phyloP scores from a whole-genome alignment of 2,329 filamentous ascomycete genomes.

The Calonectria pauciramosa region DNA sequence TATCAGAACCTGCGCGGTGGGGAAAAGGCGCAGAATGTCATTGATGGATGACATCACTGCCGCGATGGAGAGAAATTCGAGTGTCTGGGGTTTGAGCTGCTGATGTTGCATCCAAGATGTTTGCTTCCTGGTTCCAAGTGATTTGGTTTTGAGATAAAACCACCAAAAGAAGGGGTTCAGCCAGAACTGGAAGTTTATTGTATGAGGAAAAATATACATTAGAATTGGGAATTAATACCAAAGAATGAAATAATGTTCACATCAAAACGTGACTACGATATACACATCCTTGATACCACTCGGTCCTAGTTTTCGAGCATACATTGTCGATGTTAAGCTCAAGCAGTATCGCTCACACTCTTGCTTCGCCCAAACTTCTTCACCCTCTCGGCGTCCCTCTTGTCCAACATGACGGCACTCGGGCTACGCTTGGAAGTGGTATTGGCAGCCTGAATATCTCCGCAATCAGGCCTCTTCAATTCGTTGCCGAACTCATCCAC shows the following conservation, averaged over 20 bases:
- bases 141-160: not conserved
- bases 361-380: slow-evolving; percentile 60
- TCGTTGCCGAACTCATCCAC: slow-evolving; percentile 72
- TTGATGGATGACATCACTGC: not conserved
- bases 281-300: not conserved
- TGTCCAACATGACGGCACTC: slow-evolving; percentile 62
- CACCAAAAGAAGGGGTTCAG: no score
- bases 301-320: not conserved
- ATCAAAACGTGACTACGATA: not conserved
- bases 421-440: slow-evolving; percentile 50
- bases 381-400: slow-evolving; percentile 61
- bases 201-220: not conserved
- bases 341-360: slow-evolving; percentile 27
- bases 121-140: no score
- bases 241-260: not conserved
- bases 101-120: not conserved
- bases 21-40: not conserved
- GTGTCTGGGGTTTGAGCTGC: not conserved
- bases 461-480: slow-evolving; percentile 69
- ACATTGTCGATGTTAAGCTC: not conserved
- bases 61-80: not conserved
- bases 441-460: slow-evolving; percentile 60
- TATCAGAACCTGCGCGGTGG: not conserved
- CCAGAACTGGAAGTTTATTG: not conserved
- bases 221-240: not conserved